These are phyloP conservation scores for Claviceps humidiphila DNA, from an alignment of 2,329 filamentous ascomycete genomes.

Conservation along the genomic window DNA sequence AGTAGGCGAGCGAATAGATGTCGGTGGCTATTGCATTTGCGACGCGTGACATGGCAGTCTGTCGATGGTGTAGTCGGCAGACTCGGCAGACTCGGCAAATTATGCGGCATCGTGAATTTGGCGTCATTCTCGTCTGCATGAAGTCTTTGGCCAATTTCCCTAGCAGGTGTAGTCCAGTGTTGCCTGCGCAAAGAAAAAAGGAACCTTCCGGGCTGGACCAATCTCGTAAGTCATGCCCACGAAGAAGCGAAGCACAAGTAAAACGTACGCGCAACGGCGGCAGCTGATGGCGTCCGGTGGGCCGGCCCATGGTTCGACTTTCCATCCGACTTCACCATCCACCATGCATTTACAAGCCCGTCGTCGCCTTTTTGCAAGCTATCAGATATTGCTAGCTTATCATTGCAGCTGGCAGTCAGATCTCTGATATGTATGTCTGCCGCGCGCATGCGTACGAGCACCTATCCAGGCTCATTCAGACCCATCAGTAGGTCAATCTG, in stretches of 20 bases:
- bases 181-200: not conserved
- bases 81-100: not conserved
- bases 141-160: not conserved
- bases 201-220: not conserved
- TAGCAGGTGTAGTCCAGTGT: not conserved
- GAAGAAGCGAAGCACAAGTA: too few species aligned
- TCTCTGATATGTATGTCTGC: too few species aligned
- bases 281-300: too few species aligned
- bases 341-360: too few species aligned
- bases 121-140: not conserved
- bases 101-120: not conserved
- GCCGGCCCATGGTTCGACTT: too few species aligned
- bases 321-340: too few species aligned
- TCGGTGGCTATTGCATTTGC: not conserved
- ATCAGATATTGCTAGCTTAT: too few species aligned
- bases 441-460: too few species aligned
- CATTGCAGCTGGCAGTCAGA: too few species aligned
- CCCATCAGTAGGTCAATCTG: not conserved
- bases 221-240: not conserved
- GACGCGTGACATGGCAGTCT: not conserved
- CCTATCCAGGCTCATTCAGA: too few species aligned
- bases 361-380: too few species aligned
- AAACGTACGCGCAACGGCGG: too few species aligned
- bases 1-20: not conserved
- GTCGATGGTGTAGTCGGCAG: not conserved